Evolutionary conservation across 352 stramenopile species (phyloP), one percentile per base, ranked within the genome.

Genomic region (Globisporangium sylvaticum): DNA sequence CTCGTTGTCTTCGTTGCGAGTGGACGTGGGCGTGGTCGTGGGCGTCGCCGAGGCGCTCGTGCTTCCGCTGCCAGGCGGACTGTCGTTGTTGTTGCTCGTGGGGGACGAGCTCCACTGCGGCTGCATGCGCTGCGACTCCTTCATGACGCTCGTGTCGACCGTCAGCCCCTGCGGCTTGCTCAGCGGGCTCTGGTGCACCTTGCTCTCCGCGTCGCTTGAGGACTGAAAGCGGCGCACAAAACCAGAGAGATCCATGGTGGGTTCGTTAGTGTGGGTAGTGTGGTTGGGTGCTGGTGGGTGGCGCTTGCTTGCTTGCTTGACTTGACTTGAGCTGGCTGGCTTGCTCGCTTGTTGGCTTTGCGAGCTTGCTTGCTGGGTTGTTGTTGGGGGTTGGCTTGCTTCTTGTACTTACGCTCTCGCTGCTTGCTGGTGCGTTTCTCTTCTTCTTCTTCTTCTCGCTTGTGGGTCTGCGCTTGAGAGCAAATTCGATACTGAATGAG

Each of bases 121-220:
- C 62, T 80, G 52, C 53, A 59, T 32, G 15, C 53, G 61, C 64
- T 67, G 66, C 42, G 62, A 69, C 32, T 67, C 62, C 66, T 79
- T 76, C 50, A 70, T 67, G 20, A 75, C 63, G 65, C 66, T 80
- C 27, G 82, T 89, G 76, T 90, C 77, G n/a, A 89, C 80, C 25
- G 71, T 72, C 8, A 85, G 67, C n/a, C 66, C 56, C 29, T 60
- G 32, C 24, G 74, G 64, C 20, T 77, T 76, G 32, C 53, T 64
- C n/a, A 71, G 68, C 22, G 58, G 46, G 53, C 27, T 20, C 15
- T 69, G 69, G 46, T 63, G 61, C 27, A 69, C 63, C 42, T 50
- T 50, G 18, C 53, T 67, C 25, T 67, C 52, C 20, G 71, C 64
- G 15, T 74, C 58, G 22, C 60, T 63, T 25, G 68, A 67, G 39